Conservation (phyloP, 805 yeast genomes). For the Saccharomycopsis selenospora region DNA sequence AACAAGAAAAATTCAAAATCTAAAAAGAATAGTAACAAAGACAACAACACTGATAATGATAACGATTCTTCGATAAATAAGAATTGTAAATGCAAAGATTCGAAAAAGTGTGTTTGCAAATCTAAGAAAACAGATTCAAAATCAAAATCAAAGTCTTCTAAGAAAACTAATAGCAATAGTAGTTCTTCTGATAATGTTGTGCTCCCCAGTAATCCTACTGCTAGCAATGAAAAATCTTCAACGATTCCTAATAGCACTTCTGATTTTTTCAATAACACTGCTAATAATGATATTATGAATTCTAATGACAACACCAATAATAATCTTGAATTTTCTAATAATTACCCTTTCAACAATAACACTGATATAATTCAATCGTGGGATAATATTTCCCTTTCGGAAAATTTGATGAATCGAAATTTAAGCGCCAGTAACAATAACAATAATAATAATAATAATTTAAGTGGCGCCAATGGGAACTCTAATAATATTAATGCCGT, state of each 20-base stretch:
- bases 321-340: no score
- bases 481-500: constrained; percentile 1
- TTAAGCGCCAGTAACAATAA: constrained; percentile 3
- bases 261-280: no score
- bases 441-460: constrained; percentile 2
- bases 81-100: constrained; percentile 31
- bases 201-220: background rate
- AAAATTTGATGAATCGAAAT: background rate
- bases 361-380: no score
- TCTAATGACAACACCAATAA: no score
- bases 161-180: background rate
- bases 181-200: constrained; percentile 1
- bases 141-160: background rate
- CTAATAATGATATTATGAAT: no score
- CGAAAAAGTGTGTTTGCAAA: constrained; percentile 20
- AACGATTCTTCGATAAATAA: constrained; percentile 29
- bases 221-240: no score
- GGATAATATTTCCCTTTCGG: constrained; percentile 2
- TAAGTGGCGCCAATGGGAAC: constrained; percentile 6
- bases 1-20: constrained; percentile 36
- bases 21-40: constrained; percentile 2
- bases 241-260: no score
- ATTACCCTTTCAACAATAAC: no score
- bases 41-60: constrained; percentile 24
- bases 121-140: background rate